Base-by-base conservation (phyloP, 2,329 filamentous ascomycete genomes). In the Domatiomyces globalis region DNA sequence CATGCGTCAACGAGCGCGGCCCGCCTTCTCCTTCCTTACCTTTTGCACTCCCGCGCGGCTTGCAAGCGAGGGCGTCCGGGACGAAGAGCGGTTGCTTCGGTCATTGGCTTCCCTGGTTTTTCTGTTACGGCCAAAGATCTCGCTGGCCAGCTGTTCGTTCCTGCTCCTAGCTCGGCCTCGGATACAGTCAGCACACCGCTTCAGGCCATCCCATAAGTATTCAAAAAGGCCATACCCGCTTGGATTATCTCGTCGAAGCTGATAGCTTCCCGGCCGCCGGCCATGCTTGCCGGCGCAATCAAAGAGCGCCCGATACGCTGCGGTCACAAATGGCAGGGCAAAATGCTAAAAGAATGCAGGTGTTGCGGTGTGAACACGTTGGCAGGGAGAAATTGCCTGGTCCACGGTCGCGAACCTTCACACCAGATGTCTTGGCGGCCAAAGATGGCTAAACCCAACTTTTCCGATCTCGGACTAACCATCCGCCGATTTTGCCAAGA, bases 31-130 rank as follows among this genome's bases (percentile, higher is more conserved):
- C 20, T 42, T 25, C 22, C 45, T 45, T 66, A 70, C 77, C 72
- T 82, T 82, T 54, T 70, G 69, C 33, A 81, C 69, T 46, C 77
- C 77, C 51, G 79, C 75, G 64, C 78, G 71, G 65, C 79, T 81
- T 48, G 79, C 75, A 27, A 82, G 69, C 48, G 69, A 73, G 2
- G 67, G 69, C 56, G 69, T 55, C 22, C 46, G 49, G 72, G 63
- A 66, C 71, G 60, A 67, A 55, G 63, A 65, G 62, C 61, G 69
- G 63, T 54, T 65, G 67, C 56, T 65, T 65, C 54, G 60, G 69
- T 51, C 56, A 42, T 39, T 47, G 25, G 45, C 66, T 62, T 36
- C 64, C 59, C 48, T 68, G 9, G 74, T 69, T 57, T 73, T 70
- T 58, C 76, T 71, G 54, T 72, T 74, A 56, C 69, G 71, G 44